These are phyloP conservation scores for Monilinia vaccinii-corymbosi DNA, from an alignment of 2,329 filamentous ascomycete genomes.

Conservation along the genomic window DNA sequence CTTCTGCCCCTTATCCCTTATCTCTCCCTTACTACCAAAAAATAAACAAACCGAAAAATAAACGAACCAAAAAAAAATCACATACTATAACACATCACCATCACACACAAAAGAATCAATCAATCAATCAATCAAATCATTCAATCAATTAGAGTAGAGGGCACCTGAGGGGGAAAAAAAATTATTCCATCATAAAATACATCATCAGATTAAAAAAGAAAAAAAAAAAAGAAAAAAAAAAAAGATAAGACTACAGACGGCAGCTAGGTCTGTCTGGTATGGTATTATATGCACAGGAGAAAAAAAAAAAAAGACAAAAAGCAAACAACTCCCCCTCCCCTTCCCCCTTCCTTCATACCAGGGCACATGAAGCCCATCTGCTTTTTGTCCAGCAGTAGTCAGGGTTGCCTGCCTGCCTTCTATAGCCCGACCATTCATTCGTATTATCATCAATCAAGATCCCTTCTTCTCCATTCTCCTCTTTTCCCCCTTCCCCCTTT, in stretches of 20 bases:
- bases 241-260: neutral
- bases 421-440: neutral
- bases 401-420: neutral
- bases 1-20: too few species aligned
- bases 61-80: too few species aligned
- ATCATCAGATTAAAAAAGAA: neutral
- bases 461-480: neutral
- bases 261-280: neutral
- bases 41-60: too few species aligned
- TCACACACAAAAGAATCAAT: too few species aligned
- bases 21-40: too few species aligned
- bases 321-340: too few species aligned
- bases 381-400: neutral
- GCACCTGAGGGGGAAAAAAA: too few species aligned
- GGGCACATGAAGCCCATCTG: neutral
- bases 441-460: neutral
- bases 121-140: too few species aligned
- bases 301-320: neutral
- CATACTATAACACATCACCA: too few species aligned
- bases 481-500: neutral
- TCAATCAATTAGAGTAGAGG: neutral
- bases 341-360: neutral
- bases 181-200: neutral
- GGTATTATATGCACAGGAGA: conserved; percentile 5
- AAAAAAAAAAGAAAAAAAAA: too few species aligned